Percentiles rank a stretch among this genome's conserved stretches.
phyloP scores from a whole-genome alignment of 2,329 filamentous ascomycete genomes.

The Didymella exigua region DNA sequence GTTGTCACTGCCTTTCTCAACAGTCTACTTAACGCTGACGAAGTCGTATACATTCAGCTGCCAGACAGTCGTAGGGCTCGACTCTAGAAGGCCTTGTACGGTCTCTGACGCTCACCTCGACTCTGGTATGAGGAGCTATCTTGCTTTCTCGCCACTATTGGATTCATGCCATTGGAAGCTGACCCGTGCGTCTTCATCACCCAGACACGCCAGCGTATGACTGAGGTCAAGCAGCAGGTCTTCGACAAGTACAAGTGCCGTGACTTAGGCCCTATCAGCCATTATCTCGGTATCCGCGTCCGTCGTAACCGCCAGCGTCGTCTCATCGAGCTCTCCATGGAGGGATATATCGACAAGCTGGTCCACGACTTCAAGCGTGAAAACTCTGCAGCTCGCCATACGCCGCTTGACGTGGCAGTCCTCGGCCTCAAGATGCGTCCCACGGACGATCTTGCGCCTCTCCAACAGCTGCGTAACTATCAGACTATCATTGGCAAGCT shows the following conservation, averaged over 20 bases:
- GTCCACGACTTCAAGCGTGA: not conserved
- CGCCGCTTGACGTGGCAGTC: not conserved
- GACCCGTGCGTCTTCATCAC: not conserved
- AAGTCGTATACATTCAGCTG: not conserved
- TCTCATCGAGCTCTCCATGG: not conserved
- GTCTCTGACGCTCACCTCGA: not conserved
- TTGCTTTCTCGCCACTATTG: not conserved
- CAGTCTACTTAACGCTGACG: not conserved
- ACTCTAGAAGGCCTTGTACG: not conserved
- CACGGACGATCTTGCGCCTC: not conserved
- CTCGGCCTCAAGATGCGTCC: not conserved
- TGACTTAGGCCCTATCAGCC: not conserved
- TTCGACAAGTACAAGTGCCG: not conserved
- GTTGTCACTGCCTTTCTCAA: not conserved
- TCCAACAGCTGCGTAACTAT: not conserved
- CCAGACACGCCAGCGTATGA: not conserved
- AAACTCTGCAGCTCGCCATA: not conserved
- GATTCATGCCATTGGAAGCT: not conserved
- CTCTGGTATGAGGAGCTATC: not conserved
- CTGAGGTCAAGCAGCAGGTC: not conserved
- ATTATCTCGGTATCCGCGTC: not conserved
- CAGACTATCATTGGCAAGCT: not conserved
- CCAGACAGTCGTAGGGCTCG: not conserved
- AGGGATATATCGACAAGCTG: not conserved
- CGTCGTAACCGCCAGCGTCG: not conserved